Evolutionary conservation across 164 flowering plant genomes (phyloP), one percentile per base, ranked within the genome.

Genomic region (Berberis thunbergii): DNA sequence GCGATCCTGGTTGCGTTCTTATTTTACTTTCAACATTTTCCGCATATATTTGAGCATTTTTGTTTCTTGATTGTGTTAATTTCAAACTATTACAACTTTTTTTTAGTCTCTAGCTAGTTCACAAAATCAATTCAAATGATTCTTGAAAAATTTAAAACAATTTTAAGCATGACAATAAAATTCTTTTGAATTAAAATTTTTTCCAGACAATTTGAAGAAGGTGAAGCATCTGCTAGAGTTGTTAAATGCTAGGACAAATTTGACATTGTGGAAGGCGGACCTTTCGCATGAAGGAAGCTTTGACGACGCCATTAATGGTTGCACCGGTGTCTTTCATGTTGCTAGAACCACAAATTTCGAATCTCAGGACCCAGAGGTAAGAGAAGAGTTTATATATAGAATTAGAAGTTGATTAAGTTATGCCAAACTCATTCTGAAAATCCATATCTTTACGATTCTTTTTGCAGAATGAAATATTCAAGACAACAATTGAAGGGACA

Each of bases 301-400:
- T 48, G 50, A 48, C 50, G 9, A 48, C 10, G 50, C 50, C 50
- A 48, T 48, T 6, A 48, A 48, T 48, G 50, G 50, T 48, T 48
- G 50, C 50, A 48, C 5, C 5, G 4, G 50, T 2, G 4, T 48
- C 50, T 48, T 48, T 48, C 50, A 48, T 48, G 50, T 11, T 11
- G 50, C 50, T 48, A 26, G 26, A 26, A 26, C 96, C 43, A 84
- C 84, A 88, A 86, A 83, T 54, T 84, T 86, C n/a, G 84, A 80
- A 61, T 81, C 89, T 60, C 66, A 75, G 62, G 89, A 87, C 60
- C 88, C 93, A 38, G 84, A 84, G 88, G 93, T 81, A 55, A 8
- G 45, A 5, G 11, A 38, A 57, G 3, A 10, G 40, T 26, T n/a
- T 26, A 26, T 26, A 26, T 26, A 26, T 26, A 26, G 26, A 26